Conservation (phyloP, 1,284 basidiomycete species). For the Ustilago nuda region DNA sequence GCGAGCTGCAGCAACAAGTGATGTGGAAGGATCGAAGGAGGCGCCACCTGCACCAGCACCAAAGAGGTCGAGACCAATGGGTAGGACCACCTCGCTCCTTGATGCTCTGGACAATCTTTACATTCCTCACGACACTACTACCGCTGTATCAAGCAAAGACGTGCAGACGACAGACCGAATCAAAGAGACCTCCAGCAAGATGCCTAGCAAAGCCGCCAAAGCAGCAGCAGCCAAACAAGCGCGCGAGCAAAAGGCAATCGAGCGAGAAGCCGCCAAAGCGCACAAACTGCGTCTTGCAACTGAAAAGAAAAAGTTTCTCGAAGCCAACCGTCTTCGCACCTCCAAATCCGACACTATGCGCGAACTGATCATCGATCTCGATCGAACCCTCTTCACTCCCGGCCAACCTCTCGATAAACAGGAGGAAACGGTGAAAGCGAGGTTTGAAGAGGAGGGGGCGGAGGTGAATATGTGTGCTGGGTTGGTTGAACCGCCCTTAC, state of each 20-base stretch:
- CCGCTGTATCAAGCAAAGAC: background rate
- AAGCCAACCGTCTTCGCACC: constrained; percentile 46
- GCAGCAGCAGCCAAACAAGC: constrained; percentile 25
- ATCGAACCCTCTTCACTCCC: constrained; percentile 29
- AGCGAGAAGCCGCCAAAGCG: constrained; percentile 36
- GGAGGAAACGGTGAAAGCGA: constrained; percentile 20
- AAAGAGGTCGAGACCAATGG: constrained; percentile 14
- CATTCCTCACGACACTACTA: constrained; percentile 5
- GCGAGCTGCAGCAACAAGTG: constrained; percentile 1
- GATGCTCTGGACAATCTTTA: constrained; percentile 43
- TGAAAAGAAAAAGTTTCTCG: constrained; percentile 44
- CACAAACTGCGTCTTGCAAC: constrained; percentile 22
- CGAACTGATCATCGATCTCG: constrained; percentile 49
- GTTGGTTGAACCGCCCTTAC: constrained; percentile 27
- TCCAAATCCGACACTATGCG: constrained; percentile 51
- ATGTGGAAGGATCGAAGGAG: background rate
- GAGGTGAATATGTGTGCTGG: constrained; percentile 31
- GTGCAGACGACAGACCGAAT: background rate
- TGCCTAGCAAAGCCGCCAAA: constrained; percentile 2
- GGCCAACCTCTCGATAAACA: constrained; percentile 21
- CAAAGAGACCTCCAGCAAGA: background rate
- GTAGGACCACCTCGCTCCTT: constrained; percentile 24
- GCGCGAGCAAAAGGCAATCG: constrained; percentile 31
- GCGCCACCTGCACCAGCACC: constrained; percentile 11
- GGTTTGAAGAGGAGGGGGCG: constrained; percentile 37